These are phyloP conservation scores for Hysterangium stoloniferum DNA, from an alignment of 768 basidiomycete species.

Conservation along the genomic window DNA sequence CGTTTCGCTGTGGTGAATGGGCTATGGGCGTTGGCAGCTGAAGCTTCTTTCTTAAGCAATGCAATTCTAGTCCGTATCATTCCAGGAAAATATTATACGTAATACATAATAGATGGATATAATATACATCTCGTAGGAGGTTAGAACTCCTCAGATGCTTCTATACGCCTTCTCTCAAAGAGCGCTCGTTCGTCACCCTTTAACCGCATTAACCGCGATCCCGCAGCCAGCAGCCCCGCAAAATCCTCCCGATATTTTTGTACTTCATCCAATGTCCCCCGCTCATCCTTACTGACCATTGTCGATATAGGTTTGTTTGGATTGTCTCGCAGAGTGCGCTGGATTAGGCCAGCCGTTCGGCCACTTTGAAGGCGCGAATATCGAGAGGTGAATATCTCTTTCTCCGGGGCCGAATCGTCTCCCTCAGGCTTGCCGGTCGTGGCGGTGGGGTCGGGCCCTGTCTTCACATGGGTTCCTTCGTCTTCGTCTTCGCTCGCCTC, in stretches of 20 bases:
- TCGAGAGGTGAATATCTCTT: constrained; percentile 10
- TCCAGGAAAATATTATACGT: too few relatives aligned
- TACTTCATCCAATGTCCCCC: constrained; percentile 10
- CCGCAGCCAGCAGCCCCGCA: constrained; percentile 11
- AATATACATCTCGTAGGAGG: too few relatives aligned
- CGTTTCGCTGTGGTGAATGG: too few relatives aligned
- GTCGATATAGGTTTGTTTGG: neutral
- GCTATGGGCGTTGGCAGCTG: too few relatives aligned
- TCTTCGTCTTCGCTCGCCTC: constrained; percentile 22
- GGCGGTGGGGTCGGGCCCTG: too few relatives aligned
- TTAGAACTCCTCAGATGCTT: neutral
- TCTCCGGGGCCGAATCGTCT: constrained; percentile 17
- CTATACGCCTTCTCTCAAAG: constrained; percentile 21
- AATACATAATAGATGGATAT: too few relatives aligned
- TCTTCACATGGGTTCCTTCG: constrained; percentile 19
- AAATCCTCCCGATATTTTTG: constrained; percentile 13
- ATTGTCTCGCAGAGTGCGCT: constrained; percentile 2
- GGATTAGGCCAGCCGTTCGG: neutral
- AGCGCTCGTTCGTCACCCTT: constrained; percentile 11
- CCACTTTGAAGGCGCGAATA: constrained; percentile 13
- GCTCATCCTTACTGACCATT: constrained; percentile 1
- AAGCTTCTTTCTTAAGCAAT: too few relatives aligned
- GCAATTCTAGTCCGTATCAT: too few relatives aligned
- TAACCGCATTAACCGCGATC: constrained; percentile 12
- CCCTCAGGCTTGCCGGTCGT: constrained; percentile 19